Evolutionary conservation across 768 basidiomycete species (phyloP).

Genomic region (Kwoniella dendrophila): DNA sequence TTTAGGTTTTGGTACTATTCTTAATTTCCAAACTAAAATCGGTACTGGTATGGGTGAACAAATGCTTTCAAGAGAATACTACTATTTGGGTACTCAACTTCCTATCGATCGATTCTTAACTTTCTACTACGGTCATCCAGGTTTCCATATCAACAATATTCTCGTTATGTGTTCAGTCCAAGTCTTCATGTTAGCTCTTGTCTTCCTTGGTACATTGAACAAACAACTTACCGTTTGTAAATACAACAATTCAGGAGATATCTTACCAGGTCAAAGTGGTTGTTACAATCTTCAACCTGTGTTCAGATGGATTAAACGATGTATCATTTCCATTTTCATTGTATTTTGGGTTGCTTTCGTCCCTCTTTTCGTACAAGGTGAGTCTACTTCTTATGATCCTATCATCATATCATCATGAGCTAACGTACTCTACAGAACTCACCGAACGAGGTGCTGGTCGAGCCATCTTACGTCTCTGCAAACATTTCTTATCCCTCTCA

Average conservation of each 20-base stretch:
- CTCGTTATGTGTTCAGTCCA: slow-evolving; percentile 96
- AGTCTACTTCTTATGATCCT: slow-evolving; percentile 32
- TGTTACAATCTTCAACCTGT: slow-evolving; percentile 95
- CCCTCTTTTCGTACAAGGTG: slow-evolving; percentile 92
- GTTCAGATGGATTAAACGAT: slow-evolving; percentile 91
- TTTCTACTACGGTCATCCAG: slow-evolving; percentile 99
- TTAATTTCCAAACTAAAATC: slow-evolving; percentile 99
- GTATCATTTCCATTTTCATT: slow-evolving; percentile 96
- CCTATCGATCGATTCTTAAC: slow-evolving; percentile 98
- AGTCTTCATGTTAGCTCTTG: slow-evolving; percentile 89
- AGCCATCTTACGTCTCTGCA: slow-evolving; percentile 84
- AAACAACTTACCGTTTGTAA: slow-evolving; percentile 75
- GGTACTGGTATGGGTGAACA: slow-evolving; percentile 99
- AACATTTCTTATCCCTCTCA: slow-evolving; percentile 91
- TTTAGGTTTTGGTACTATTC: slow-evolving; percentile 95
- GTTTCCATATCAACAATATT: slow-evolving; percentile 99
- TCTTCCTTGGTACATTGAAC: slow-evolving; percentile 91
- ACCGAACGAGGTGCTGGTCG: slow-evolving; percentile 92
- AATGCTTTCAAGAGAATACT: slow-evolving; percentile 98
- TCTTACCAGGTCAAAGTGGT: slow-evolving; percentile 75
- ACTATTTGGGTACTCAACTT: slow-evolving; percentile 95
- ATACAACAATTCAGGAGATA: slow-evolving; percentile 71
- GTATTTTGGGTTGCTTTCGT: slow-evolving; percentile 97
- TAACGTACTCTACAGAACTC: slow-evolving; percentile 65
- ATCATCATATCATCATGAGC: not conserved